Conservation (phyloP, 352 stramenopile species). For the Thalassiosira livingstoniorum region DNA sequence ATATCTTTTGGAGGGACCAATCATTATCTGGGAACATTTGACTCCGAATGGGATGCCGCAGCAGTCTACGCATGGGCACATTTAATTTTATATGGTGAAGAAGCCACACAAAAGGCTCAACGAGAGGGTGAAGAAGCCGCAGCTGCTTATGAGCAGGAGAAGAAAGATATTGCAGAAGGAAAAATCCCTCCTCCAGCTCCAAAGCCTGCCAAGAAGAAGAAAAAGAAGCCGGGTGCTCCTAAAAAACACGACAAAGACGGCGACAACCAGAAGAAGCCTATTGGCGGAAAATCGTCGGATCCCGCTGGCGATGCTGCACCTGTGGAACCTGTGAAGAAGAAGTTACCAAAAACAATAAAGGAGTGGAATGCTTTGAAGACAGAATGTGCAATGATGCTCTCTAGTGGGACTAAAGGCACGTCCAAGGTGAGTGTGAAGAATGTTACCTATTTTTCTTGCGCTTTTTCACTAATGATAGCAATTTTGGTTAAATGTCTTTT, state of each 20-base stretch:
- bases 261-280: background rate
- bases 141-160: conserved; percentile 79
- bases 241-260: conserved; percentile 29
- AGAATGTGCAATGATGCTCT: conserved; percentile 59
- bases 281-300: conserved; percentile 4
- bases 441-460: background rate
- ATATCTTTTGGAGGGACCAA: conserved; percentile 86
- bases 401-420: conserved; percentile 59
- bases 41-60: conserved; percentile 85
- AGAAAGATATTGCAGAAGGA: conserved; percentile 77
- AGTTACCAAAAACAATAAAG: conserved; percentile 36
- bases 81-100: conserved; percentile 85
- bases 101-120: conserved; percentile 83
- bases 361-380: conserved; percentile 64
- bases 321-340: conserved; percentile 22
- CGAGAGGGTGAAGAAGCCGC: conserved; percentile 84
- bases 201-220: conserved; percentile 69
- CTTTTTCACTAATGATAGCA: conserved; percentile 1
- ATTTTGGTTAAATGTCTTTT: conserved; percentile 9
- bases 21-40: conserved; percentile 86
- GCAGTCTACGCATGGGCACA: conserved; percentile 85
- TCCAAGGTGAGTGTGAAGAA: conserved; percentile 47
- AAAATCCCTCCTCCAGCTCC: conserved; percentile 64
- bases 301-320: background rate
- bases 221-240: conserved; percentile 25